Conservation (phyloP, 1,284 basidiomycete genomes). For the Naganishia sp. region DNA sequence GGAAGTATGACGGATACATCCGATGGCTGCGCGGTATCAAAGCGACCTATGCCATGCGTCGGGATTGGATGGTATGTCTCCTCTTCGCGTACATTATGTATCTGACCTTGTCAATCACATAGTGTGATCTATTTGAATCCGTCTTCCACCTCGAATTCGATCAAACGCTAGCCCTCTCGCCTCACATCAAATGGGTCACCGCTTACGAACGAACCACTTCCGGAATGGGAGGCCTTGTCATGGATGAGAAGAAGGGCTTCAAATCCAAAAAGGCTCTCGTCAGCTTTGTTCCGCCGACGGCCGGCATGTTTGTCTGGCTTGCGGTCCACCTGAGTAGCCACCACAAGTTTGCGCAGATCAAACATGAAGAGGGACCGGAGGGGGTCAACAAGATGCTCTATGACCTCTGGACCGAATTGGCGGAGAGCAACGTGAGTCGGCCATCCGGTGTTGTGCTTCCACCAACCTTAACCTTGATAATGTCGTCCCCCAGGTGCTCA, state of each 20-base stretch:
- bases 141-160: constrained; percentile 52
- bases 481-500: constrained; percentile 40
- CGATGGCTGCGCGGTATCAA: constrained; percentile 69
- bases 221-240: constrained; percentile 29
- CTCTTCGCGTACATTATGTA: background rate
- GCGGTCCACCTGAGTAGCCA: constrained; percentile 66
- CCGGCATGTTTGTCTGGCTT: constrained; percentile 60
- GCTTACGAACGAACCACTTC: constrained; percentile 35
- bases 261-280: constrained; percentile 56
- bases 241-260: constrained; percentile 57
- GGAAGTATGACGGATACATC: constrained; percentile 70
- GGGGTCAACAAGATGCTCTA: constrained; percentile 42
- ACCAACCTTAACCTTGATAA: constrained; percentile 2
- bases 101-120: background rate
- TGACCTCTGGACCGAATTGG: constrained; percentile 49
- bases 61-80: constrained; percentile 46
- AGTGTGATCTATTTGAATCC: constrained; percentile 50
- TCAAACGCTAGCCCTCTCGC: constrained; percentile 30
- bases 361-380: constrained; percentile 40
- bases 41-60: constrained; percentile 51
- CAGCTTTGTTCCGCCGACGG: constrained; percentile 69
- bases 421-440: constrained; percentile 45
- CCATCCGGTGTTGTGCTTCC: background rate
- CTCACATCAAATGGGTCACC: constrained; percentile 39
- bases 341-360: constrained; percentile 56